Base-by-base conservation (phyloP, 2,329 filamentous ascomycete genomes). In the Xylariaceae sp. region DNA sequence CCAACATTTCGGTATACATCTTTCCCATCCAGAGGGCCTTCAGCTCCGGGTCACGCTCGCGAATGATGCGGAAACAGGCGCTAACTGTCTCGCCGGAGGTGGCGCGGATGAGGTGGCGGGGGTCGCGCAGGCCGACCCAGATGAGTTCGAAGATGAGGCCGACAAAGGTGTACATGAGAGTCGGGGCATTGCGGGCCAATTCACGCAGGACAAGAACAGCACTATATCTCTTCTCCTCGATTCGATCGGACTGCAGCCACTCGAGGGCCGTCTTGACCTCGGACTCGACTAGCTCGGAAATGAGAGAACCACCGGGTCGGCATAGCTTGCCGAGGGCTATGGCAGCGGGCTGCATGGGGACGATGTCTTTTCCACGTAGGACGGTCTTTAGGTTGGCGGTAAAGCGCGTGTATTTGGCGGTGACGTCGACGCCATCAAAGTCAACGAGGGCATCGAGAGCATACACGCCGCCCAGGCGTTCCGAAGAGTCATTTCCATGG, bases 181-280 rank as follows among this genome's bases (percentile, higher is more conserved):
- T 99, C 4, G 92, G 92, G 2, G 92, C 95, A 66, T 94, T 95
- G 60, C 89, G 85, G 6, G 91, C 90, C 51, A 99, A 78, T 67
- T 99, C 94, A 51, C 91, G 83, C 47, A 99, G 80, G 31, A 96
- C 86, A 19, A 99, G 80, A 7, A 96, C 92, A 15, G 94, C 91
- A 51, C 91, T 92, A 66, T 97, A 96, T 60, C 94, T 83, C 60
- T 92, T 82, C 66, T 92, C 92, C 72, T 99, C 94, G 60, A 95
- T 85, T 58, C 92, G 83, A 66, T 97, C 95, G 43, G 91, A 91
- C 66, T 97, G 92, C 49, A 99, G 81, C 89, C 91, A 97, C 72
- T 99, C 94, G 47, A 99, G 77, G 2, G 95, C 91, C 15, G 90
- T 94, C 68, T 96, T 95, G 54, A 97, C 91, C 70, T 99, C 92